Percentiles rank a stretch among this genome's conserved stretches.
Conservation (phyloP, 2,329 filamentous ascomycete genomes). For the Zymoseptoria brevis region DNA sequence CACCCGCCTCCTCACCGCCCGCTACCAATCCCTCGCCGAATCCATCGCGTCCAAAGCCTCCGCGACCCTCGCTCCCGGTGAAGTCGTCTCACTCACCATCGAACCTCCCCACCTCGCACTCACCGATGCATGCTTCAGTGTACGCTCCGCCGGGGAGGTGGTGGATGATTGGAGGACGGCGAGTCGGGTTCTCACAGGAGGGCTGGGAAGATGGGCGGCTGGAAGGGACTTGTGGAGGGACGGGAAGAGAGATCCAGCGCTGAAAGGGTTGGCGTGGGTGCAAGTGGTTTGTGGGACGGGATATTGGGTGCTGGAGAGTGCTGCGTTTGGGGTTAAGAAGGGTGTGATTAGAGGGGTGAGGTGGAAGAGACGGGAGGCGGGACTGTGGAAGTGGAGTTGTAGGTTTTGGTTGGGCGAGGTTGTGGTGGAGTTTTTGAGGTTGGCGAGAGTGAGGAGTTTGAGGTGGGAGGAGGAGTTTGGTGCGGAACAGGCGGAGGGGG, state of each 20-base stretch:
- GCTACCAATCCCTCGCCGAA: constrained; percentile 31
- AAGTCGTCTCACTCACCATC: constrained; percentile 34
- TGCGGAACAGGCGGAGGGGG: constrained; percentile 32
- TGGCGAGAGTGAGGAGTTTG: constrained; percentile 43
- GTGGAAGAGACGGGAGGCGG: constrained; percentile 41
- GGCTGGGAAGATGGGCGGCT: constrained; percentile 67
- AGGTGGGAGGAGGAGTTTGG: constrained; percentile 27
- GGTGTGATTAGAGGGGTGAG: constrained; percentile 50
- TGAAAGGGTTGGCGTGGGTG: constrained; percentile 51
- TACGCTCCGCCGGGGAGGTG: constrained; percentile 50
- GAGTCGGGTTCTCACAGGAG: constrained; percentile 60
- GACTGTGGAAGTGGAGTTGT: constrained; percentile 63
- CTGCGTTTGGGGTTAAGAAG: constrained; percentile 66
- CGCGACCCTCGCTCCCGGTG: constrained; percentile 34
- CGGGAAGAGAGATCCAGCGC: constrained; percentile 36
- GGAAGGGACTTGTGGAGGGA: constrained; percentile 38
- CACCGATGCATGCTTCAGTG: constrained; percentile 25
- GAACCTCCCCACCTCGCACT: constrained; percentile 29
- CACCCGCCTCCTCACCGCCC: constrained; percentile 29
- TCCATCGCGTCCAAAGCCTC: constrained; percentile 32
- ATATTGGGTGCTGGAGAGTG: constrained; percentile 79
- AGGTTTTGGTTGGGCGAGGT: constrained; percentile 77
- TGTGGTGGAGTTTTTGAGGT: constrained; percentile 62
- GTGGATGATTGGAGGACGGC: constrained; percentile 67
- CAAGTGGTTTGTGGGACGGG: constrained; percentile 60